Base-by-base conservation (phyloP, 495 filamentous ascomycete species). In the Bacidia gigantensis region DNA sequence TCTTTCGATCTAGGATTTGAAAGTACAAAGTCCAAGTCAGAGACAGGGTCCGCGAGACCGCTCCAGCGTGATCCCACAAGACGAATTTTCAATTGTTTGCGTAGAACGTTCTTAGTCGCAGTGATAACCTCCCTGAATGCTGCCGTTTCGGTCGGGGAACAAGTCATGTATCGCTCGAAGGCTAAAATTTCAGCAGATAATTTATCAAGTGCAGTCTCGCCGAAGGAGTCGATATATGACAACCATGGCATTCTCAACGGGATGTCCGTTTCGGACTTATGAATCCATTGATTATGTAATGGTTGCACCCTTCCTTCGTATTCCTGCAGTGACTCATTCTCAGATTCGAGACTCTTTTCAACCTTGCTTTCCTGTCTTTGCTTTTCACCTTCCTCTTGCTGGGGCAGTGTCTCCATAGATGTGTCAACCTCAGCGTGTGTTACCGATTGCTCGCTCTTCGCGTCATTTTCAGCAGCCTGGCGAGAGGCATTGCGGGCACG, bases 1-100 rank as follows among this genome's bases (percentile, higher is more conserved):
- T 35, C 29, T 35, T 14, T 35, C 14, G 7, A 35, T 35, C 29
- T 35, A 14, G 5, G 5, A 14, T 5, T 5, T 35, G 56, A n/a
- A 7, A 71, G 58, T 24, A 61, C 58, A 53, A 72, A 63, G 57
- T 81, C 69, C 3, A 83, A 60, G 58, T 72, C 71, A 11, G 80
- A 82, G 29, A 67, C 65, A 18, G 69, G 62, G 40, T 67, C 46
- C 0, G 69, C 71, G 26, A 83, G 60, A n/a, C 75, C 75, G n/a
- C 71, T 80, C 3, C 58, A 49, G 32, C 71, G 64, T 3, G 77
- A 80, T 18, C 79, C 79, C 3, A 71, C 65, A 3, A 57, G n/a
- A 43, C 42, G 24, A 11, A 63, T 54, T 5, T 62, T 60, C 10
- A 64, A 54, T 3, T 53, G 46, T 5, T 45, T 18, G 21, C 51